Conservation (phyloP, 345 rosid genomes). For the Eucalyptus marginata region DNA sequence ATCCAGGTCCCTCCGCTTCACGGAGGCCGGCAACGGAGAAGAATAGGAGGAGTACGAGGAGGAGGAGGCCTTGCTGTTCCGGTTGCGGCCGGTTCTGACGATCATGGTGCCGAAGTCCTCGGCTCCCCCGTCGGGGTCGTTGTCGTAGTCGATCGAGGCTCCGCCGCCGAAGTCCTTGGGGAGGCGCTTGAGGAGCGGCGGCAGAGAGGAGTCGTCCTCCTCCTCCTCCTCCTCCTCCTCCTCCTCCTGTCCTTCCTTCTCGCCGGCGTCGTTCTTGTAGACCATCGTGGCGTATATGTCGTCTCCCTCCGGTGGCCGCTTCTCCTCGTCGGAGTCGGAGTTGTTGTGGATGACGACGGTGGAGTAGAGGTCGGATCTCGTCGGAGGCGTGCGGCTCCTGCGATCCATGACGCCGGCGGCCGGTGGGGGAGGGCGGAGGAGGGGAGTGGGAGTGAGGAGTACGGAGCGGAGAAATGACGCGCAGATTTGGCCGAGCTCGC, state of each 20-base stretch:
- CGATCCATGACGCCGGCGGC: constrained; percentile 28
- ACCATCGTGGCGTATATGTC: constrained; percentile 42
- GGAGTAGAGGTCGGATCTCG: constrained; percentile 36
- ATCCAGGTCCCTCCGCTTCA: not conserved
- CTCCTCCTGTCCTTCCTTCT: constrained; percentile 19
- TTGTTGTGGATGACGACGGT: constrained; percentile 45
- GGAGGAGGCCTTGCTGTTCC: not conserved
- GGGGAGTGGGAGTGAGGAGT: not conserved
- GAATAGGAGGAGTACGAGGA: not conserved
- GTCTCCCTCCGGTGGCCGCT: constrained; percentile 7
- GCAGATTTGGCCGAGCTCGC: not conserved
- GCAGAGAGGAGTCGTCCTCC: constrained; percentile 63
- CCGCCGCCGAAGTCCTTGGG: constrained; percentile 89
- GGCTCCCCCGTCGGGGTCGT: constrained; percentile 5
- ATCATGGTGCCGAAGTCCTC: constrained; percentile 83
- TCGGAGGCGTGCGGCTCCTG: constrained; percentile 26
- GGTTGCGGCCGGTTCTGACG: constrained; percentile 26
- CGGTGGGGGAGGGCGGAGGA: not conserved
- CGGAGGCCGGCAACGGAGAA: not conserved
- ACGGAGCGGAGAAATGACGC: not conserved
- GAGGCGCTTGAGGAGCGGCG: constrained; percentile 83
- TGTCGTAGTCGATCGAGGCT: constrained; percentile 40
- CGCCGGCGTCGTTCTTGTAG: constrained; percentile 26
- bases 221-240: not conserved
- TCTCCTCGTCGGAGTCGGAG: constrained; percentile 27